phyloP scores from a whole-genome alignment of 2,329 filamentous ascomycete genomes.

The Diaporthe longicolla region DNA sequence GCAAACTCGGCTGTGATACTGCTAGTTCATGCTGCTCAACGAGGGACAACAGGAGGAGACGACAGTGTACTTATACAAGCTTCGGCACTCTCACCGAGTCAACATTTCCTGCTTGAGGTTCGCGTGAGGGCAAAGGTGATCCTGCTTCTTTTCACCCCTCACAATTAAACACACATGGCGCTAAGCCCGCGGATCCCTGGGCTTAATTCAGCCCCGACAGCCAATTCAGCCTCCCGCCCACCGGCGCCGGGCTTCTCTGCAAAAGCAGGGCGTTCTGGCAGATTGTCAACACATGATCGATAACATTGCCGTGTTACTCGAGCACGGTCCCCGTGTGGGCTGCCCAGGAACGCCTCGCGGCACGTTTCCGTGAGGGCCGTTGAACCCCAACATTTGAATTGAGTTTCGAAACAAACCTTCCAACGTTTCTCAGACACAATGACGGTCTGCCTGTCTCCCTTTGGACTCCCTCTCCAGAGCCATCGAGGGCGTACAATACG shows the following conservation, averaged over 20 bases:
- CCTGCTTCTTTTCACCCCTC: conserved; percentile 6
- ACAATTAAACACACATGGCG: conserved; percentile 30
- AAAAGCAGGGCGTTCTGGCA: neutral
- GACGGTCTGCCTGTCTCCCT: neutral
- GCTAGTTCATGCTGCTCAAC: conserved; percentile 17
- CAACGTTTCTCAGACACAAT: neutral
- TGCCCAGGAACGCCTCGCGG: conserved; percentile 20
- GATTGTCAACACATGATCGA: conserved; percentile 12
- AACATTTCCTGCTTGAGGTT: neutral
- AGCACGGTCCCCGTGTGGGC: conserved; percentile 15
- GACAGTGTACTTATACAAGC: conserved; percentile 15
- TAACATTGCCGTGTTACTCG: conserved; percentile 16
- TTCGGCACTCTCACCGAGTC: neutral
- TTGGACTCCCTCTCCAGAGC: neutral
- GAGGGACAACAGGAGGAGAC: conserved; percentile 5
- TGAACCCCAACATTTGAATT: conserved; percentile 7
- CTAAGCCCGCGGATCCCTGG: conserved; percentile 11
- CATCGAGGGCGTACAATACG: neutral
- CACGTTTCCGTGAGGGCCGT: conserved; percentile 27
- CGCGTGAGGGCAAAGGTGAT: neutral
- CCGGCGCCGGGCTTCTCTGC: neutral
- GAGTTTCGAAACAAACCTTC: neutral
- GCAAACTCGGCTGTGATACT: neutral
- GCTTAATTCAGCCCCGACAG: conserved; percentile 32
- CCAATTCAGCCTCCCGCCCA: conserved; percentile 12